Base-by-base conservation (phyloP, 129 eudicot genomes). In the Sambucus nigra region DNA sequence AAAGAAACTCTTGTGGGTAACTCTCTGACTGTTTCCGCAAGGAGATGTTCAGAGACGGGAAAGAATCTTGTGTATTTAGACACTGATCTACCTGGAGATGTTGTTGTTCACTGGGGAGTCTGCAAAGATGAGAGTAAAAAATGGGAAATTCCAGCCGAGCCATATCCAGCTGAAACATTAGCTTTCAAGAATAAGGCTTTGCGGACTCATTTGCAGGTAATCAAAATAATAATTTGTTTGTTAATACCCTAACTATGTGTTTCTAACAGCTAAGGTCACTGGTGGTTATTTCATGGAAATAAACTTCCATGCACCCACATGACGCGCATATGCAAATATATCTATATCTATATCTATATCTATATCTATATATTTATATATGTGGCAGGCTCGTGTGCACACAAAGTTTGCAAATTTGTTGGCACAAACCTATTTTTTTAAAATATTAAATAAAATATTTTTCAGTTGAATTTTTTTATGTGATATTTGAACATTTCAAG, bases 71-170 rank as follows among this genome's bases (percentile, higher is more conserved):
- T 92, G 60, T 44, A 31, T 64, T 64, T 92, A 23, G 96, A 92
- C 64, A 86, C 99, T 51, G 96, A 92, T 80, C 56, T 92, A 49
- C 80, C 82, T 51, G 96, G 84, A 60, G 85, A 86, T 62, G 81
- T 92, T 59, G 66, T 82, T 62, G 79, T 80, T 61, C 99, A 92
- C 73, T 92, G 99, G 99, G 99, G 99, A 67, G 70, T 92, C 25
- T 92, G 83, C 76, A 81, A 61, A 38, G 80, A 73, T 58, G 80
- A 76, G 17, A 58, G 69, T 73, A 75, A 60, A 61, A 75, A 33
- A 1, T 92, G 99, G 99, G 94, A 86, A 82, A 67, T 92, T 57
- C 96, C 99, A 44, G 71, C 70, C 22, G 80, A 46, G 55, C 87
- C 99, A 1, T 73, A 74, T 79, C 96, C 92, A 15, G 69, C 64